A percentile compares a stretch with the other conserved stretches of the same genome.
These are phyloP conservation scores for Escallonia herrerae DNA, from an alignment of 129 eudicot genomes.

Conservation along the genomic window DNA sequence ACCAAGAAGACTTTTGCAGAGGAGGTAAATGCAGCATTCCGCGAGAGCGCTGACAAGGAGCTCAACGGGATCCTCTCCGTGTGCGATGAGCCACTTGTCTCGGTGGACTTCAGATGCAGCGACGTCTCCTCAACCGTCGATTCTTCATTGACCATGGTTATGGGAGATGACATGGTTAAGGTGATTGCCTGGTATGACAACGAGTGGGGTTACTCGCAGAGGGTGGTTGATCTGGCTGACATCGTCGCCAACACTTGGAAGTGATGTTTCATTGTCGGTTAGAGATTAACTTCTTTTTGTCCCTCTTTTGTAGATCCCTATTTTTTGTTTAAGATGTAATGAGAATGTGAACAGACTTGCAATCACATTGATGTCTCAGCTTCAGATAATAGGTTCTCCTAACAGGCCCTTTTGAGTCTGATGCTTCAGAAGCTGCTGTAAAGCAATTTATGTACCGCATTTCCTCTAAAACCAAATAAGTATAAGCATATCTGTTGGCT, in stretches of 20 bases:
- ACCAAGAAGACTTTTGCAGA: slow-evolving; percentile 89
- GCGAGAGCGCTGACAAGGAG: slow-evolving; percentile 76
- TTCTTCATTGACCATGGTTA: slow-evolving; percentile 92
- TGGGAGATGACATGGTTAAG: slow-evolving; percentile 99
- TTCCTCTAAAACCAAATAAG: not conserved
- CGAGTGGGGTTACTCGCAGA: slow-evolving; percentile 98
- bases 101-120: slow-evolving; percentile 86
- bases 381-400: not conserved
- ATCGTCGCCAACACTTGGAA: slow-evolving; percentile 87
- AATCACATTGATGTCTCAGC: not conserved
- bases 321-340: slow-evolving; percentile 15
- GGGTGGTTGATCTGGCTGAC: slow-evolving; percentile 95
- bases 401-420: not conserved
- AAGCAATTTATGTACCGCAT: not conserved
- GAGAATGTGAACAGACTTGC: slow-evolving; percentile 10
- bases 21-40: slow-evolving; percentile 88
- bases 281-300: not conserved
- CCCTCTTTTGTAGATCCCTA: slow-evolving; percentile 22
- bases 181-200: slow-evolving; percentile 98
- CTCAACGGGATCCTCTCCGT: slow-evolving; percentile 68
- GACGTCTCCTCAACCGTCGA: slow-evolving; percentile 89
- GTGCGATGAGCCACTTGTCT: slow-evolving; percentile 90
- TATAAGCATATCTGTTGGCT: too few relatives aligned
- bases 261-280: slow-evolving; percentile 15
- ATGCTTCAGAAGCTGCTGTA: not conserved